phyloP scores from a whole-genome alignment of 805 yeast genomes.

The Wickerhamia fluorescens region DNA sequence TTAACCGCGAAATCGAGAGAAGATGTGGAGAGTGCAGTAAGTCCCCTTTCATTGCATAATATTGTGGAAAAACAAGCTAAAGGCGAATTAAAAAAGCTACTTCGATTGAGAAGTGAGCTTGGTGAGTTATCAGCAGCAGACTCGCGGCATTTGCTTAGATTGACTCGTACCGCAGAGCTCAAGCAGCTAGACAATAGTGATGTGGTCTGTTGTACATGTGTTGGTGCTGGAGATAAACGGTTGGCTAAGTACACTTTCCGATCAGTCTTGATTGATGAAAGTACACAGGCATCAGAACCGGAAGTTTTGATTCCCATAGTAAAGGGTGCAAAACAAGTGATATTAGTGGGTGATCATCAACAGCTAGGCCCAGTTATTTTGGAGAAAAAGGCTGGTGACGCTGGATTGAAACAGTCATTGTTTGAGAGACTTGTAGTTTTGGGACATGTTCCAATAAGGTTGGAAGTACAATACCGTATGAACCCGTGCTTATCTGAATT shows the following conservation, averaged over 20 bases:
- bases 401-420: constrained; percentile 79
- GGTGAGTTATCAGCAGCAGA: constrained; percentile 64
- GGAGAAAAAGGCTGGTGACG: constrained; percentile 73
- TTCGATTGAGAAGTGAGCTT: constrained; percentile 50
- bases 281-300: constrained; percentile 92
- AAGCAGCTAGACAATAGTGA: constrained; percentile 51
- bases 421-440: constrained; percentile 79
- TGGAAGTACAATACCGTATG: constrained; percentile 94
- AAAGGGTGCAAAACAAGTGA: constrained; percentile 82
- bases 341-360: constrained; percentile 92
- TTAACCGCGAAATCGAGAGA: constrained; percentile 72
- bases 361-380: constrained; percentile 90
- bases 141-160: constrained; percentile 34
- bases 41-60: constrained; percentile 51
- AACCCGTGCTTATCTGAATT: constrained; percentile 83
- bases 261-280: constrained; percentile 83
- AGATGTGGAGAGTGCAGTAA: constrained; percentile 63
- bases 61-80: constrained; percentile 42
- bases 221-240: constrained; percentile 80
- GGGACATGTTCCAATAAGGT: constrained; percentile 78
- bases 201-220: constrained; percentile 87
- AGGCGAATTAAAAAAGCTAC: constrained; percentile 52
- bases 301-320: constrained; percentile 85
- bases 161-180: constrained; percentile 43
- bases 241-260: constrained; percentile 52